Evolutionary conservation across 441 rosid species (phyloP).

Genomic region (Biscutella laevigata): DNA sequence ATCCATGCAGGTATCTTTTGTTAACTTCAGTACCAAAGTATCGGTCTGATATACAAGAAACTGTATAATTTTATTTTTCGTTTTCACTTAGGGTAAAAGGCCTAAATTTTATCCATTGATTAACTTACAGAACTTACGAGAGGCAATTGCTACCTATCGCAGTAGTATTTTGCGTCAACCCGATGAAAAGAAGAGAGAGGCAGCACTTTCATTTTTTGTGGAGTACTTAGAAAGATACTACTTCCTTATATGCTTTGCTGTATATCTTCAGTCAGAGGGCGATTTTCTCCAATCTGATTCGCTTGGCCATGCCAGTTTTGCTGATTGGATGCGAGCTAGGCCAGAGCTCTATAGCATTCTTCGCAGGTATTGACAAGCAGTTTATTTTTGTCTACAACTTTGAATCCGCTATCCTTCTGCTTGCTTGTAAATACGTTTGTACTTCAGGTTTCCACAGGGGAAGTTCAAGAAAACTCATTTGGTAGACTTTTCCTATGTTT

Average conservation of each 20-base stretch:
- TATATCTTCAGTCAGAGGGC: slow-evolving; percentile 90
- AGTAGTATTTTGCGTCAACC: slow-evolving; percentile 90
- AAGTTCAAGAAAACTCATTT: background rate
- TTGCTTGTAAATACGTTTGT: background rate
- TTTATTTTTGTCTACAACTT: background rate
- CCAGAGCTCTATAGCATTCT: slow-evolving; percentile 96
- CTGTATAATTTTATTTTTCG: slow-evolving; percentile 8
- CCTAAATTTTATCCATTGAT: slow-evolving; percentile 22
- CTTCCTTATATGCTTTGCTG: slow-evolving; percentile 96
- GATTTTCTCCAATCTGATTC: slow-evolving; percentile 72
- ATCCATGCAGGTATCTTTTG: slow-evolving; percentile 82
- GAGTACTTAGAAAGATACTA: slow-evolving; percentile 99
- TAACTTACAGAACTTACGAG: slow-evolving; percentile 81
- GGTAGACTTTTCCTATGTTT: background rate
- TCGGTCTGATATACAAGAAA: background rate
- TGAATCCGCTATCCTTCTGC: background rate
- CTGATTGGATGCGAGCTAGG: slow-evolving; percentile 99
- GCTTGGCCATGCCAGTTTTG: slow-evolving; percentile 67
- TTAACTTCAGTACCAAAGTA: background rate
- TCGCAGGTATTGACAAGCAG: slow-evolving; percentile 58
- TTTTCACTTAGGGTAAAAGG: slow-evolving; percentile 14
- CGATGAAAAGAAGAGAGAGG: slow-evolving; percentile 99
- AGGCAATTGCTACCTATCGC: slow-evolving; percentile 90
- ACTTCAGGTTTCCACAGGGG: background rate
- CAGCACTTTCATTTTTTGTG: slow-evolving; percentile 85